Conservation (phyloP, 306 rosid species). For the Castanea crenata region DNA sequence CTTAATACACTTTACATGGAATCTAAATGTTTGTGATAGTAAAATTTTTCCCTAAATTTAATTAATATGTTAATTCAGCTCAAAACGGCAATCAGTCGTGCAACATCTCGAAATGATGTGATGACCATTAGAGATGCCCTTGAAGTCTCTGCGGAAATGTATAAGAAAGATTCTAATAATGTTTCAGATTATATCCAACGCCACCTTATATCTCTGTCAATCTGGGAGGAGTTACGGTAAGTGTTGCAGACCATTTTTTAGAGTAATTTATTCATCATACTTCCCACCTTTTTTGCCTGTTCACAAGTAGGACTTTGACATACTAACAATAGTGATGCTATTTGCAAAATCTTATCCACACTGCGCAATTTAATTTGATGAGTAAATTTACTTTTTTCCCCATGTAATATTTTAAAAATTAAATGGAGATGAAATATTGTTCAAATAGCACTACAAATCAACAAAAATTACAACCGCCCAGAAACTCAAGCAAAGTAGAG, state of each 20-base stretch:
- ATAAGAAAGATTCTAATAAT: constrained; percentile 81
- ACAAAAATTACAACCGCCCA: too few relatives aligned
- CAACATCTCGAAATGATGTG: constrained; percentile 83
- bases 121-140: constrained; percentile 90
- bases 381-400: neutral
- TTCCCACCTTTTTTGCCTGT: neutral
- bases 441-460: neutral
- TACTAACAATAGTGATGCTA: neutral
- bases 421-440: neutral
- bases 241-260: constrained; percentile 24
- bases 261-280: constrained; percentile 8
- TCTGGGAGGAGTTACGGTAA: constrained; percentile 97
- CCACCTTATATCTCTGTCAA: constrained; percentile 89
- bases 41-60: neutral
- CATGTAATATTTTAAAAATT: neutral
- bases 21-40: neutral
- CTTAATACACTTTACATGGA: neutral
- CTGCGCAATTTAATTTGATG: neutral
- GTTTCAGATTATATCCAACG: constrained; percentile 87
- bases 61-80: constrained; percentile 56
- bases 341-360: neutral
- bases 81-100: constrained; percentile 90
- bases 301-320: neutral
- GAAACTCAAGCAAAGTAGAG: too few relatives aligned
- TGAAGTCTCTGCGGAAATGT: constrained; percentile 96